Conservation (phyloP, 768 basidiomycete species). For the Mycena leptocephala region DNA sequence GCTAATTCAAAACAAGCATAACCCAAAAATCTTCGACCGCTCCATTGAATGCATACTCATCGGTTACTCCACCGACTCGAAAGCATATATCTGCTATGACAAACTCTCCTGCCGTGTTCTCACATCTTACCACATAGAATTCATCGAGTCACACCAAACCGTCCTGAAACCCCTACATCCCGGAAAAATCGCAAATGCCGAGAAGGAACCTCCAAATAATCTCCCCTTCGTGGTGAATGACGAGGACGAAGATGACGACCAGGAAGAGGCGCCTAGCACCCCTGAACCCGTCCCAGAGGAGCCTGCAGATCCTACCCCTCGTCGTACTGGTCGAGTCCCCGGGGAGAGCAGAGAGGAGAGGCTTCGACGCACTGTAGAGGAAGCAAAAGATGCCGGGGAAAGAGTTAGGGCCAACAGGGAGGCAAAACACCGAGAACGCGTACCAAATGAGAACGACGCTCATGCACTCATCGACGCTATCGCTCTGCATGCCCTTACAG, state of each 20-base stretch:
- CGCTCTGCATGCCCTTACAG: neutral
- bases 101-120: constrained; percentile 31
- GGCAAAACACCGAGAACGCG: neutral
- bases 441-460: neutral
- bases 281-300: neutral
- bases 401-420: neutral
- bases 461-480: neutral
- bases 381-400: neutral
- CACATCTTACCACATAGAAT: constrained; percentile 42
- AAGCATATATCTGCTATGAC: constrained; percentile 53
- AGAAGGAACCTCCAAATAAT: neutral
- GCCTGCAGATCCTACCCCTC: neutral
- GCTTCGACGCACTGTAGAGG: neutral
- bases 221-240: neutral
- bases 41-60: constrained; percentile 55
- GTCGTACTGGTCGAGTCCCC: neutral
- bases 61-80: constrained; percentile 52
- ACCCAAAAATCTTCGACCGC: constrained; percentile 42
- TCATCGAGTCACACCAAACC: constrained; percentile 39
- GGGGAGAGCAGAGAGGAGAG: neutral
- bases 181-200: neutral
- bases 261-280: neutral
- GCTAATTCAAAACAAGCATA: constrained; percentile 50
- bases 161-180: neutral
- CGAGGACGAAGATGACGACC: neutral